These are phyloP conservation scores for Protomyces macrosporus DNA, from an alignment of 1,139 yeast species.

Conservation along the genomic window DNA sequence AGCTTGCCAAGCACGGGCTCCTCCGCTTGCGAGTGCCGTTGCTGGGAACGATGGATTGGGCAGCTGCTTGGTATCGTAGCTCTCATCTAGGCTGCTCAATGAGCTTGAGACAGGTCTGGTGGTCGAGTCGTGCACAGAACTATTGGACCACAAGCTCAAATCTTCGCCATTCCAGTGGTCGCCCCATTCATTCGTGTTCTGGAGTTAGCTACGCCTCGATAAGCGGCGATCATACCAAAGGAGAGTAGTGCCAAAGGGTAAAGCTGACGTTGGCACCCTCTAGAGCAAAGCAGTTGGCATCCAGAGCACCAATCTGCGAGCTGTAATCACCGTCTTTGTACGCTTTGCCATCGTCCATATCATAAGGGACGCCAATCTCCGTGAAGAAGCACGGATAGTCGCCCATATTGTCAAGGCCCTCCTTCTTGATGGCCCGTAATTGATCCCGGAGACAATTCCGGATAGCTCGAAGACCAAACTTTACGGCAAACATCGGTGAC, in stretches of 20 bases:
- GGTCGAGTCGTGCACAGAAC: conserved; percentile 43
- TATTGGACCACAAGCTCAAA: conserved; percentile 75
- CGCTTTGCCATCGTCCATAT: conserved; percentile 76
- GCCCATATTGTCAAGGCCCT: conserved; percentile 46
- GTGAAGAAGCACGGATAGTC: conserved; percentile 57
- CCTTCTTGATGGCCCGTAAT: conserved; percentile 56
- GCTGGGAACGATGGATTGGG: background rate
- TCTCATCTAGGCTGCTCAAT: background rate
- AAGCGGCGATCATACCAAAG: conserved; percentile 33
- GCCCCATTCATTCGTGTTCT: conserved; percentile 74
- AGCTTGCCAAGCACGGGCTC: conserved; percentile 40
- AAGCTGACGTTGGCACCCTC: conserved; percentile 68
- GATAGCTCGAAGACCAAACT: conserved; percentile 57
- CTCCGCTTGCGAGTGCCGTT: conserved; percentile 24
- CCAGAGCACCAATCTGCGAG: conserved; percentile 75
- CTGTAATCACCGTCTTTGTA: conserved; percentile 58
- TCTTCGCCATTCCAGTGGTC: conserved; percentile 93
- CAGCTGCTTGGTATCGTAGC: background rate
- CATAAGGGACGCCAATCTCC: conserved; percentile 97
- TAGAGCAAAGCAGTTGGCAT: conserved; percentile 71
- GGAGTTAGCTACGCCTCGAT: background rate
- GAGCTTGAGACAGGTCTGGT: background rate
- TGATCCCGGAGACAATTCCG: conserved; percentile 67
- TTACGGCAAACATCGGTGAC: conserved; percentile 71
- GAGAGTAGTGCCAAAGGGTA: conserved; percentile 81